Evolutionary conservation across 2,329 filamentous ascomycete species (phyloP).

Genomic region (Fusarium sp.): DNA sequence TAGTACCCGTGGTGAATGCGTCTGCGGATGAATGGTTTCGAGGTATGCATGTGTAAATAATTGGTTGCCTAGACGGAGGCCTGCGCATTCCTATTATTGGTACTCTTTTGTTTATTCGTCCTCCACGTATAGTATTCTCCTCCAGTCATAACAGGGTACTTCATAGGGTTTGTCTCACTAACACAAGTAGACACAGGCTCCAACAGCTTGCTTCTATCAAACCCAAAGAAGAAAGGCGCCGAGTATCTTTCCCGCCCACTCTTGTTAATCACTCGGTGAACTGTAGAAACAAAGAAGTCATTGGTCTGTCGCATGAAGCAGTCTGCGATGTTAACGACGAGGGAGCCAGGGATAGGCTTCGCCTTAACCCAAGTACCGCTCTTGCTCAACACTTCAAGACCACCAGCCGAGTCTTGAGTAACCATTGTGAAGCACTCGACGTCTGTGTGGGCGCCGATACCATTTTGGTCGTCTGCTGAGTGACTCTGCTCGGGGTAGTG

Average conservation of each 20-base stretch:
- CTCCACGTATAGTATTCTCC: conserved; percentile 49
- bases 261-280: conserved; percentile 60
- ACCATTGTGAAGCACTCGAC: conserved; percentile 62
- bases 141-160: conserved; percentile 50
- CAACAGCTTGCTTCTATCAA: conserved; percentile 44
- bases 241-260: conserved; percentile 55
- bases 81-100: neutral
- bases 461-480: conserved; percentile 40
- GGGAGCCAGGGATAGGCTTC: conserved; percentile 53
- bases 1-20: too few relatives aligned
- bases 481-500: neutral
- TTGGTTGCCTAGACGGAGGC: neutral
- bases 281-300: conserved; percentile 59
- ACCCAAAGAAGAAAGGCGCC: conserved; percentile 61
- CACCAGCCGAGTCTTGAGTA: conserved; percentile 56
- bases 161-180: conserved; percentile 47
- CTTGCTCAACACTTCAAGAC: conserved; percentile 59
- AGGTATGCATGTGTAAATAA: neutral
- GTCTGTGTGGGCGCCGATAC: conserved; percentile 60
- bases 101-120: conserved; percentile 46
- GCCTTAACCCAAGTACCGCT: conserved; percentile 57
- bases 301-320: conserved; percentile 64
- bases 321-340: conserved; percentile 65
- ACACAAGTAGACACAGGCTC: conserved; percentile 50
- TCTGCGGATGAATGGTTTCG: too few relatives aligned